A percentile compares a stretch with the other conserved stretches of the same genome.
phyloP scores from a whole-genome alignment of 1,284 basidiomycete species.

The Wallemia hederae region DNA sequence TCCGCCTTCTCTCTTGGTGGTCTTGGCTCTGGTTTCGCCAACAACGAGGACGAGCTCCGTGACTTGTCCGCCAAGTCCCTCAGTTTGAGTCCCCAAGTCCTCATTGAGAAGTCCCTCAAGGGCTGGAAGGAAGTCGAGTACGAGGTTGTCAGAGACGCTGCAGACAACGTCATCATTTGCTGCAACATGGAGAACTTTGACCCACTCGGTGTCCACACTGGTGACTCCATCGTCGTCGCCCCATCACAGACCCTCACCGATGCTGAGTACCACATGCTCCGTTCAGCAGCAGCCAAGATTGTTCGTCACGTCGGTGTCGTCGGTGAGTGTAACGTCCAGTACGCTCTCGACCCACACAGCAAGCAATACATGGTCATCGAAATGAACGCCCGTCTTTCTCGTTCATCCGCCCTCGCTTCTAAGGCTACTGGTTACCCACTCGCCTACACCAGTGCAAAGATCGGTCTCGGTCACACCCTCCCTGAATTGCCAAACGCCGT shows the following conservation, averaged over 20 bases:
- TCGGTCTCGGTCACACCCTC: constrained; percentile 91
- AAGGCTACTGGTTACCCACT: constrained; percentile 98
- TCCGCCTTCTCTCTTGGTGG: constrained; percentile 95
- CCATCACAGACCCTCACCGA: constrained; percentile 94
- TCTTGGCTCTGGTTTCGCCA: constrained; percentile 91
- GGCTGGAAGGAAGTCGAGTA: constrained; percentile 99
- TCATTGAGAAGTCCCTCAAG: constrained; percentile 95
- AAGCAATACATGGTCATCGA: constrained; percentile 95
- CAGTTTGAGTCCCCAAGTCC: constrained; percentile 71
- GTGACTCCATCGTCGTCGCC: constrained; percentile 98
- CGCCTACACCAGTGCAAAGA: constrained; percentile 96
- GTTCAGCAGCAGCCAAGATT: constrained; percentile 86
- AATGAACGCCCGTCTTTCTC: constrained; percentile 57
- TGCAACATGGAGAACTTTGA: constrained; percentile 99
- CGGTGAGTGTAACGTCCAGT: constrained; percentile 97
- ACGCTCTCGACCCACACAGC: constrained; percentile 75
- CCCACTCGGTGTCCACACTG: constrained; percentile 95
- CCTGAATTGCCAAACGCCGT: constrained; percentile 96
- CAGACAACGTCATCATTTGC: constrained; percentile 24
- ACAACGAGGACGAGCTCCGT: constrained; percentile 77
- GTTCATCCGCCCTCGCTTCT: constrained; percentile 64
- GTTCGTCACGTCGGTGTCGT: constrained; percentile 93
- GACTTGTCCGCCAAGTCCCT: constrained; percentile 79
- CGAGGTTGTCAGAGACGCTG: constrained; percentile 90
- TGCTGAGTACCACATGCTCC: constrained; percentile 96